Base-by-base conservation (phyloP, 2,329 filamentous ascomycete species). In the Cordyceps militaris region DNA sequence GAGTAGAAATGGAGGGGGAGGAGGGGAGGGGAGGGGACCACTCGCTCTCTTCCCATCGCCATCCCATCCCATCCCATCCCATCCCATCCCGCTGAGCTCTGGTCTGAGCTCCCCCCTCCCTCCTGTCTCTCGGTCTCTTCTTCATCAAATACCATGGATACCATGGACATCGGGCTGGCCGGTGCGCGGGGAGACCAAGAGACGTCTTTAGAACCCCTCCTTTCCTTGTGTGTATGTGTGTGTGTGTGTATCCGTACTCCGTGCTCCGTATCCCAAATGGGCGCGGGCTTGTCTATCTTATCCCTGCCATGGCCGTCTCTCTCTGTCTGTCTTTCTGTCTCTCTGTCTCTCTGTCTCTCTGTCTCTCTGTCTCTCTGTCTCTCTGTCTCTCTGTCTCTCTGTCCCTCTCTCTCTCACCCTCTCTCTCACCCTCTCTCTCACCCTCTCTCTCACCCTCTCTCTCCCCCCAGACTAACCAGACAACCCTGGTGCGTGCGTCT, bases 361-460 rank as follows among this genome's bases (percentile, higher is more conserved):
- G 24, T 48, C 44, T 44, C 53, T 56, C 32, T 56, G 44, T 44
- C 32, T 43, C 40, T 56, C 21, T 48, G n/a, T 14, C 24, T 32
- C 34, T 38, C 34, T n/a, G n/a, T n/a, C n/a, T n/a, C n/a, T n/a
- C n/a, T n/a, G n/a, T 50, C n/a, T 13, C 43, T 11, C 23, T 34
- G 36, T 14, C 34, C 14, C 10, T 11, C 10, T 14, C n/a, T 1
- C 34, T 38, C 13, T 16, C 34, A 13, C 32, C 11, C 32, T n/a
- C 5, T 38, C 34, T 47, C 30, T 30, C 42, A 47, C 42, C 21
- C 36, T 38, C n/a, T 19, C 30, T 44, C n/a, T 48, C 44, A 43
- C 53, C 49, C 32, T 56, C 34, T 44, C 32, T 43, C 40, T 56
- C 21, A 40, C n/a, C 9, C 24, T 32, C 34, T 38, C 34, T n/a